Evolutionary conservation across 2,329 filamentous ascomycete genomes (phyloP), one percentile per base, ranked within the genome.

Genomic region (Botrytis squamosa): DNA sequence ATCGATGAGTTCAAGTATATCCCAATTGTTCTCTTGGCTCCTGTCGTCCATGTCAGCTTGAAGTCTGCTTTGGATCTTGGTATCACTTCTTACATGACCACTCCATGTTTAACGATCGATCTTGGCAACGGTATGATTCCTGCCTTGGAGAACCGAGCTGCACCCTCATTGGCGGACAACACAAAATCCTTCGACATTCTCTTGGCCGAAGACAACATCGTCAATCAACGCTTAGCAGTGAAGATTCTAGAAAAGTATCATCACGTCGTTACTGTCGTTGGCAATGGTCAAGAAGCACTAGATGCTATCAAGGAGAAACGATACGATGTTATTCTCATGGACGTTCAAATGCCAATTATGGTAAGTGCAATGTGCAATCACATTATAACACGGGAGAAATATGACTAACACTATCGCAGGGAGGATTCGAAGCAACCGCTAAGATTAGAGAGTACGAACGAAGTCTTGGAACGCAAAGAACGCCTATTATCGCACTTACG

Each of bases 321-420:
- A 81, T 99, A 97, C 82, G 96, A 99, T 82, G 93, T 97, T 75
- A 96, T 99, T 77, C 88, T 99, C 67, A 99, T 99, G 96, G 96
- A 99, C 81, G 96, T 99, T 29, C 96, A 98, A 82, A 99, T 99
- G 96, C 96, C 96, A n/a, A 93, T 98, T 80, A 98, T 98, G 95
- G 91, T 93, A 84, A 85, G 89, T 72, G 8, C 40, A 75, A 49
- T n/a, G 52, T 70, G n/a, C 16, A 63, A 59, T 55, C 29, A 42
- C 62, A 42, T 3, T 65, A 20, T 29, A 10, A 52, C 5, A 33
- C 14, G 10, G 44, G 29, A 49, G 29, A 59, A 22, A 38, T 29
- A 52, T n/a, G 29, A 55, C 83, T 88, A 81, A 88, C 80, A 65
- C 10, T n/a, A 71, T 33, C 25, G 69, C 74, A 93, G 91, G 96